A percentile compares a stretch with the other conserved stretches of the same genome.
Evolutionary conservation across 169 alveolate genomes (phyloP).

Genomic region (Cryptosporidium meleagridis): DNA sequence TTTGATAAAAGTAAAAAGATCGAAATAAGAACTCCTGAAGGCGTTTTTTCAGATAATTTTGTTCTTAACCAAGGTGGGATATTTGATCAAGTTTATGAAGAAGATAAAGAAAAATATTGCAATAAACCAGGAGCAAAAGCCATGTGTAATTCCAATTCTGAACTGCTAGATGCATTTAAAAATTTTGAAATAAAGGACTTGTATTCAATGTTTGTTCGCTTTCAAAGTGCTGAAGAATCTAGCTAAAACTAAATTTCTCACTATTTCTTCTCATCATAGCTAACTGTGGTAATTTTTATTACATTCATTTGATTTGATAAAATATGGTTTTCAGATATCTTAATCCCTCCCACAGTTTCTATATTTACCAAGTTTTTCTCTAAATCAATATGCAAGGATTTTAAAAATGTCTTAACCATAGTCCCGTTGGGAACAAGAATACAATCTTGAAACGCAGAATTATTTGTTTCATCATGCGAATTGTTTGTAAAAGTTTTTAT

Average conservation of each 20-base stretch:
- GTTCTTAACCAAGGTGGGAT: constrained; percentile 13
- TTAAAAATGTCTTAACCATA: constrained; percentile 77
- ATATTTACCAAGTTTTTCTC: constrained; percentile 77
- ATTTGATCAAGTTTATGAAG: constrained; percentile 15
- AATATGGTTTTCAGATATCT: constrained; percentile 79
- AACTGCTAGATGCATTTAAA: not conserved
- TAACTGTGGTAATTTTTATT: constrained; percentile 67
- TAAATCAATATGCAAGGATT: constrained; percentile 76
- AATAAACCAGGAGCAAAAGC: constrained; percentile 6
- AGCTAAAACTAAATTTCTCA: not conserved
- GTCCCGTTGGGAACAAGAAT: constrained; percentile 80
- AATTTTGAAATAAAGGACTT: not conserved
- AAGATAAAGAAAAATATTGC: constrained; percentile 15
- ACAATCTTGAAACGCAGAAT: constrained; percentile 80
- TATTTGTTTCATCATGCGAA: constrained; percentile 58
- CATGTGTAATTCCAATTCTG: constrained; percentile 34
- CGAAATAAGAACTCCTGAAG: constrained; percentile 2
- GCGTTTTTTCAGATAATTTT: constrained; percentile 9
- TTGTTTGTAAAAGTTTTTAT: constrained; percentile 58
- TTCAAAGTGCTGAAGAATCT: not conserved
- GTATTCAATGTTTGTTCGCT: not conserved
- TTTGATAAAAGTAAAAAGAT: not conserved
- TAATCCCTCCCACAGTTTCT: constrained; percentile 81
- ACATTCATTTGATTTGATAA: constrained; percentile 78
- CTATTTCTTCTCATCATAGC: constrained; percentile 1